Base-by-base conservation (phyloP, 2,329 filamentous ascomycete species). In the Phialemoniopsis sp. region DNA sequence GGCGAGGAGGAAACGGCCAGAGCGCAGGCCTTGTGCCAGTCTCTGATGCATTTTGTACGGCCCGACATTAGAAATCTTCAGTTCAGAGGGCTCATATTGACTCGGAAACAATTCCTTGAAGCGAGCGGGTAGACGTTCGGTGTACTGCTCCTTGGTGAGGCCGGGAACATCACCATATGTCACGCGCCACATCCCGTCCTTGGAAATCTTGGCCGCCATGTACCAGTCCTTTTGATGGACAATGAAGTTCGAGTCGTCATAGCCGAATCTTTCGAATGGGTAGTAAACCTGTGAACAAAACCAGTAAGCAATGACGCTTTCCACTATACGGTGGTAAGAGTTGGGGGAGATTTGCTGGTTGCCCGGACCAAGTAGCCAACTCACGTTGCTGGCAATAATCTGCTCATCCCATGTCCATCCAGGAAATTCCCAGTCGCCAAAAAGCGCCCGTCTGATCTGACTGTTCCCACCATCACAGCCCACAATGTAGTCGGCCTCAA, bases 381-480 rank as follows among this genome's bases (percentile, higher is more conserved):
- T 26, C 10, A 26, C 21, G 10, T 26, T 26, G 21, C 21, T 26
- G 10, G 21, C 21, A 10, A 26, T 26, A 10, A 26, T 26, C 21
- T 26, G 21, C 21, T 26, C 6, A 26, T 26, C 21, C 21, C 21
- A 26, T 10, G 21, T 26, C 6, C 6, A 26, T 6, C 21, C 21
- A 26, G 21, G 21, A 10, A 26, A 26, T 26, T 26, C 21, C 21
- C 6, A 26, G 21, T 26, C 21, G 6, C 21, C 21, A 26, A 26
- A 26, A 10, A 26, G 21, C 1, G 50, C 45, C 38, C 60, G 62
- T 14, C 70, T 62, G 9, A 73, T 68, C 4, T 52, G 44, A 18
- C 64, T 69, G 46, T 67, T 67, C 0, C 66, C 62, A 15, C 70
- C 70, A 39, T 74, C 70, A 38, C 68, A 72, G 16, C 70, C 70